Evolutionary conservation across 148 eudicot species (phyloP), one percentile per base, ranked within the genome.

Genomic region (Fagopyrum esculentum): DNA sequence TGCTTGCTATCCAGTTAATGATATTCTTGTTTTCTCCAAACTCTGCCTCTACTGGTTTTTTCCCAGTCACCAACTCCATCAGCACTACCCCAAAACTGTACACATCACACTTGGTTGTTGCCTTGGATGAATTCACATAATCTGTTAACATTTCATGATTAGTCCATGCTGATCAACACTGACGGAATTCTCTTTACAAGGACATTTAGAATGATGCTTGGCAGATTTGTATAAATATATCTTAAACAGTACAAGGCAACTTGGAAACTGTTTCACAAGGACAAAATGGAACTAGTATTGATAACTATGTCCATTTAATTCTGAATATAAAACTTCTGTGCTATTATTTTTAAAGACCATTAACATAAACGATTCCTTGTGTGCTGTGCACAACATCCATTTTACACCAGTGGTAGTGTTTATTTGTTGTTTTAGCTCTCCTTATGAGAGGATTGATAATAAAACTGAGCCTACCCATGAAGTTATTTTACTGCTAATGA

Each of bases 51-150:
- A 91, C 90, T 3, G 93, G 97, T 79, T 87, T 95, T 80, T 91
- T 89, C 69, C 97, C 98, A 9, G 98, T 95, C 75, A 95, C 84
- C 46, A 94, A 85, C 78, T 94, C 98, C 97, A 91, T 90, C 70
- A 94, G 76, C 26, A 94, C 98, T 47, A 95, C 98, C 19, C 98
- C 98, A 5, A 86, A 95, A 75, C 98, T 95, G 86, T 95, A 95
- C 45, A 95, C 96, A 48, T 95, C 98, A 73, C 98, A 91, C 83
- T 89, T 95, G 59, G 96, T 85, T n/a, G 96, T 89, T 74, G 93
- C 96, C 84, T 92, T 90, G 80, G 89, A 87, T 49, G 96, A 84
- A 77, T 87, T 86, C 77, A 93, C 96, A 80, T 92, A 95, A 70
- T 92, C 98, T 95, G 87, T 59, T 45, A 77, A 78, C 43, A 76